Evolutionary conservation across 371 early-diverging fungal genomes (phyloP).

Genomic region (Actinomucor elegans): DNA sequence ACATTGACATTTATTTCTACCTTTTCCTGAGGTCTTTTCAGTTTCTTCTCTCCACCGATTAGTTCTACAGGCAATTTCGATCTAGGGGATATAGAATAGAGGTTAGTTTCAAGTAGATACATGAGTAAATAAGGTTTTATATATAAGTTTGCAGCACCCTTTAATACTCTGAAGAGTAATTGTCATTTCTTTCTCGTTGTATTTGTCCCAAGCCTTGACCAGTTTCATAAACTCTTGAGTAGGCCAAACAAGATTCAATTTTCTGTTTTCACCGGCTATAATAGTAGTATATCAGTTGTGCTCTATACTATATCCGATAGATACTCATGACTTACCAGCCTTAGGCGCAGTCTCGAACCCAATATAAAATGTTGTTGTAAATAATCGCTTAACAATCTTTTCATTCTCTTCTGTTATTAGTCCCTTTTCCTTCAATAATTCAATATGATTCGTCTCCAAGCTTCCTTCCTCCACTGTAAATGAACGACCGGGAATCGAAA

Average conservation of each 20-base stretch:
- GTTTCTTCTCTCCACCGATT: constrained; percentile 40
- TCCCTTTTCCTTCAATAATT: constrained; percentile 33
- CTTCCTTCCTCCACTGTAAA: constrained; percentile 40
- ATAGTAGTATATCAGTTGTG: too few relatives aligned
- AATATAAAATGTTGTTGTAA: constrained; percentile 88
- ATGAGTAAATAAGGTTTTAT: too few relatives aligned
- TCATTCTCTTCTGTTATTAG: constrained; percentile 33
- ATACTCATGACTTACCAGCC: constrained; percentile 36
- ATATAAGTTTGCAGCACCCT: constrained; percentile 51
- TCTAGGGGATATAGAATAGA: too few relatives aligned
- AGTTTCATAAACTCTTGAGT: constrained; percentile 78
- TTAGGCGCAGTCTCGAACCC: constrained; percentile 71
- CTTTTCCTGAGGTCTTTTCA: constrained; percentile 37
- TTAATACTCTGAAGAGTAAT: constrained; percentile 72
- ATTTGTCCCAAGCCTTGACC: constrained; percentile 81
- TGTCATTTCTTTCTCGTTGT: constrained; percentile 67
- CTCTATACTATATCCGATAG: too few relatives aligned
- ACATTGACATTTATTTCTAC: too few relatives aligned
- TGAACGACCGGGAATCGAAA: constrained; percentile 34
- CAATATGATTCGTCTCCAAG: constrained; percentile 39
- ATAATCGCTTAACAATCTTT: constrained; percentile 34
- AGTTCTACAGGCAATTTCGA: constrained; percentile 47
- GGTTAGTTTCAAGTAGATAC: constrained; percentile 3
- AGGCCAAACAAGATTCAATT: constrained; percentile 77
- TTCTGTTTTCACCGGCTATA: constrained; percentile 48